Conservation (phyloP, 345 rosid species). For the Pseudoturritis turrita region DNA sequence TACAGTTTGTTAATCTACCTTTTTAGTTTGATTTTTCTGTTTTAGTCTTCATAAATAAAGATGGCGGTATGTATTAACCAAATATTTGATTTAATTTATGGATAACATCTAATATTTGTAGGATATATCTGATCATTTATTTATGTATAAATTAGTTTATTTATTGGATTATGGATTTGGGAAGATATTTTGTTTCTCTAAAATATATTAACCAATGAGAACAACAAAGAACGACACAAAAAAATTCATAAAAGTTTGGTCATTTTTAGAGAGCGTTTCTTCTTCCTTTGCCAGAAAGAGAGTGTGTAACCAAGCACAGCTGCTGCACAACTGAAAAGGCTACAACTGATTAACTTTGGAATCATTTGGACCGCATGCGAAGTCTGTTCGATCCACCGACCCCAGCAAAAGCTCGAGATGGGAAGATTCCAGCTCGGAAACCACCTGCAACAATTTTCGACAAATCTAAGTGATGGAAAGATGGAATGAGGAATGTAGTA, state of each 20-base stretch:
- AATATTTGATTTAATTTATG: not conserved
- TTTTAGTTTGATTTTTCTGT: not conserved
- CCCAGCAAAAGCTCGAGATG: conserved; percentile 41
- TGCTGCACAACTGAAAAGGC: not conserved
- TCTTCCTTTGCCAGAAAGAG: not conserved
- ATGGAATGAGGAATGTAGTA: not conserved
- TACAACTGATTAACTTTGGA: conserved; percentile 35
- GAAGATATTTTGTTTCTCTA: too few species aligned
- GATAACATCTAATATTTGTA: not conserved
- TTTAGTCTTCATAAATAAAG: not conserved
- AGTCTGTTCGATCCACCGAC: conserved; percentile 47
- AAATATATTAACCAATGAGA: not conserved
- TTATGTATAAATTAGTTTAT: not conserved
- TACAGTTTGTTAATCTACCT: not conserved
- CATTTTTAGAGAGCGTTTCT: not conserved
- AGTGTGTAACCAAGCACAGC: not conserved
- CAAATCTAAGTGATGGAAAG: not conserved
- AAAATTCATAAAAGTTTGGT: not conserved
- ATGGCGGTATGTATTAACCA: not conserved
- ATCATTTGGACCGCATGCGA: conserved; percentile 49
- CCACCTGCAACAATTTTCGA: conserved; percentile 36
- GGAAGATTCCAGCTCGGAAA: conserved; percentile 70
- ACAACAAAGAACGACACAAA: not conserved
- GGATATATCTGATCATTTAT: not conserved
- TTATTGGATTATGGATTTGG: not conserved